phyloP scores from a whole-genome alignment of 148 eudicot genomes.

The Persicaria tinctoria region DNA sequence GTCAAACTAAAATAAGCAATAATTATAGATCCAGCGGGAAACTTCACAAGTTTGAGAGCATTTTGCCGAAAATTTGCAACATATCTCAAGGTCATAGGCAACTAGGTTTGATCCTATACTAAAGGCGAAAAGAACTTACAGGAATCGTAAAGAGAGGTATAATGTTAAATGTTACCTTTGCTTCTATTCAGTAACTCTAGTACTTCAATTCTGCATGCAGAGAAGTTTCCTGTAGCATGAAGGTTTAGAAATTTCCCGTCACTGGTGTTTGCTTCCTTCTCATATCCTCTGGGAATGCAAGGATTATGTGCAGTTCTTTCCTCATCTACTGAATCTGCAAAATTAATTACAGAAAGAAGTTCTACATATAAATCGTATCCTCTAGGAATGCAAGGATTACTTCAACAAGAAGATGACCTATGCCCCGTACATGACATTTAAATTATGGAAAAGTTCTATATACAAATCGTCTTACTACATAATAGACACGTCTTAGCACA shows the following conservation, averaged over 20 bases:
- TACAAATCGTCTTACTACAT: too few relatives aligned
- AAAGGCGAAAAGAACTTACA: neutral
- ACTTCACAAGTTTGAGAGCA: neutral
- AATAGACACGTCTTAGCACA: neutral
- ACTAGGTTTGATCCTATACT: neutral
- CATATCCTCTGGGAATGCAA: constrained; percentile 34
- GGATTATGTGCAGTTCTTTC: constrained; percentile 22
- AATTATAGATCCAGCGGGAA: neutral
- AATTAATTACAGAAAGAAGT: neutral
- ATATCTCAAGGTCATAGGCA: neutral
- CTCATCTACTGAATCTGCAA: constrained; percentile 6
- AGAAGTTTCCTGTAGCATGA: constrained; percentile 29
- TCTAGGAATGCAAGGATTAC: too few relatives aligned
- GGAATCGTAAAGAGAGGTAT: neutral
- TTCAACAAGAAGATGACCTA: neutral
- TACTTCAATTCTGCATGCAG: constrained; percentile 34
- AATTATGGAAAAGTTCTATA: too few relatives aligned
- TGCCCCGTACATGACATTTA: too few relatives aligned
- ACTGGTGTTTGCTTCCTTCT: constrained; percentile 21
- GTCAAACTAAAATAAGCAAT: neutral
- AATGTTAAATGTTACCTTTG: constrained; percentile 22
- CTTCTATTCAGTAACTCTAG: constrained; percentile 21
- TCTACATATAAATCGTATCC: neutral
- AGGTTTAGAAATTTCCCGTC: constrained; percentile 17
- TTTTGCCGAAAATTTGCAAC: neutral